These are phyloP conservation scores for Beverwykella pulmonaria DNA, from an alignment of 495 filamentous ascomycete genomes.

Conservation along the genomic window DNA sequence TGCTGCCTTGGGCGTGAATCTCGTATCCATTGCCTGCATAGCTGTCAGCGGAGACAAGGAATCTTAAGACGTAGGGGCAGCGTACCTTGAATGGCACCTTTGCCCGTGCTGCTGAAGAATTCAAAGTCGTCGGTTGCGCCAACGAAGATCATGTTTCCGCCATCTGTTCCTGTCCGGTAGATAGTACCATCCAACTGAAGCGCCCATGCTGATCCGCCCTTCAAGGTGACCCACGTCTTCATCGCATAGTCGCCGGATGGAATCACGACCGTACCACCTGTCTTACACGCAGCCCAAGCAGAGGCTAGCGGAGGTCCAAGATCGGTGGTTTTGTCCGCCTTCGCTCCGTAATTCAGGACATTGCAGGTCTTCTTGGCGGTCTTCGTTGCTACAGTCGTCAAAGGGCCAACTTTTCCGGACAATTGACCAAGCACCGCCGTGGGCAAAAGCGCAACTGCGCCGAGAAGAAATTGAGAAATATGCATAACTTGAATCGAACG, in stretches of 20 bases:
- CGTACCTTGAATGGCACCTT: constrained; percentile 29
- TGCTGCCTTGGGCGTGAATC: constrained; percentile 40
- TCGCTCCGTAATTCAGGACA: constrained; percentile 37
- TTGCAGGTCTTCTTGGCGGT: constrained; percentile 33
- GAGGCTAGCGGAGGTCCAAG: constrained; percentile 42
- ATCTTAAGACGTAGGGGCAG: background rate
- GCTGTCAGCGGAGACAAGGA: constrained; percentile 11
- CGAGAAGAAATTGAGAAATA: constrained; percentile 1
- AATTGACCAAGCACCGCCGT: constrained; percentile 15
- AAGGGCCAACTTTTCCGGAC: constrained; percentile 31
- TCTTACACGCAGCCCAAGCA: constrained; percentile 43
- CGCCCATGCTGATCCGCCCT: constrained; percentile 42
- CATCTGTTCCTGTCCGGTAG: constrained; percentile 44
- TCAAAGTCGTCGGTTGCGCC: constrained; percentile 98
- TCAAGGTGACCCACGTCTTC: constrained; percentile 45
- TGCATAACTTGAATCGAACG: constrained; percentile 11
- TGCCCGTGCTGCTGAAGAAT: constrained; percentile 70
- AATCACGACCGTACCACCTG: constrained; percentile 45
- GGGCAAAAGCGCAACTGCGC: constrained; percentile 20
- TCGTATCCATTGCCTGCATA: constrained; percentile 45
- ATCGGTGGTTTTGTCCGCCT: constrained; percentile 39
- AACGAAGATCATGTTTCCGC: constrained; percentile 64
- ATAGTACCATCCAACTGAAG: constrained; percentile 47
- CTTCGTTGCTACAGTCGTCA: constrained; percentile 33
- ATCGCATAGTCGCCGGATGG: constrained; percentile 44